Base-by-base conservation (phyloP, 352 stramenopile genomes). In the Pythium rishiriense region DNA sequence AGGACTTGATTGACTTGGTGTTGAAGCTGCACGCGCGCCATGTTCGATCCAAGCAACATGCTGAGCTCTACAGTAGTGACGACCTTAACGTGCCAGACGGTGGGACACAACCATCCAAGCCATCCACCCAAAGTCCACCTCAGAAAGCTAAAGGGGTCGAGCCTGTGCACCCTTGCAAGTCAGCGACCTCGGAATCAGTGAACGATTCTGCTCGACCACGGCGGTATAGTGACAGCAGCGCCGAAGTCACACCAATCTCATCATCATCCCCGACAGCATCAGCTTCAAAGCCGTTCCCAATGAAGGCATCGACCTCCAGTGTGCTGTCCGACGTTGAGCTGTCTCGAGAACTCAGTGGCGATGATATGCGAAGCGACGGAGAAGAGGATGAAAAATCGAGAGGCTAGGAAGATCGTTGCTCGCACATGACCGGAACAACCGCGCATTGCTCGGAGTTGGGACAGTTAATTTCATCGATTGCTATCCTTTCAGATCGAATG, bases 1-100 rank as follows among this genome's bases (percentile, higher is more conserved):
- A 78, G 43, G 86, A 95, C 25, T 74, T 95, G 39, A 74, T 95
- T 47, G 82, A 93, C 11, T 75, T 95, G n/a, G 83, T 93, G 37
- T 68, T 91, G 21, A 92, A 91, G 68, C 73, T 94, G 0, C 86
- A 93, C 56, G 69, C 73, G 15, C 79, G 82, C n/a, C 87, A 90
- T 54, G 41, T 75, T 8, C 68, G 72, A 8, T 68, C 64, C 24
- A 68, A 66, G 26, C 58, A 72, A 26, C 48, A 62, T 29, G 66
- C 59, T 1, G 65, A 58, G 29, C 70, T 75, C 52, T 84, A 78
- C 26, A 83, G 74, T 52, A 81, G 78, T n/a, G 70, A 85, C 49
- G 60, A 73, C 8, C 24, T 59, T 11, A 50, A 37, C 1, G 14
- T 19, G 15, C 22, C 22, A 7, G 8, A 46, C 7, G 26, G 35